A percentile compares a stretch with the other conserved stretches of the same genome.
These are phyloP conservation scores for Triticum turgidum DNA, from an alignment of 176 grass and related monocot species.

Conservation along the genomic window DNA sequence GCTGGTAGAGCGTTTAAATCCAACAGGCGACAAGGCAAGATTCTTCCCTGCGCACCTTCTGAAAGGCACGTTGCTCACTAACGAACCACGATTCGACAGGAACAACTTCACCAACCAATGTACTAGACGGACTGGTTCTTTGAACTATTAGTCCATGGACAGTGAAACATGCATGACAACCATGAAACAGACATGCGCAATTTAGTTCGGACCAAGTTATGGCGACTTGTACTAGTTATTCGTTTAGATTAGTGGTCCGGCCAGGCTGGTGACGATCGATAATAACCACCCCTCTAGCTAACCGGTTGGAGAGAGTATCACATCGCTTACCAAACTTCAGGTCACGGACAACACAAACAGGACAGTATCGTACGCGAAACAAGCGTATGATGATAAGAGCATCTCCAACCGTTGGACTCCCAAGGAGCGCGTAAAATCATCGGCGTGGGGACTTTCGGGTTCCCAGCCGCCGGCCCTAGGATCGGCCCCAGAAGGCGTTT, in stretches of 20 bases:
- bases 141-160: neutral
- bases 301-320: constrained; percentile 5
- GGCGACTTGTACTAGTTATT: neutral
- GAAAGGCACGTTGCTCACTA: neutral
- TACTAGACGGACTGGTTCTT: neutral
- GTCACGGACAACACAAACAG: neutral
- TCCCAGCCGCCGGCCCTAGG: too few relatives aligned
- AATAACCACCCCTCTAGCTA: neutral
- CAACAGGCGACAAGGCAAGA: neutral
- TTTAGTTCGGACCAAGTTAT: too few relatives aligned
- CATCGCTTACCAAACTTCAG: constrained; percentile 40
- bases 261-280: neutral
- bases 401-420: too few relatives aligned
- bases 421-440: too few relatives aligned
- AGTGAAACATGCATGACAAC: neutral
- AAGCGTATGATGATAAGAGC: neutral
- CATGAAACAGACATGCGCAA: neutral
- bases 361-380: neutral
- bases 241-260: neutral
- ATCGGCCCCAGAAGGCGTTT: too few relatives aligned
- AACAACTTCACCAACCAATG: neutral
- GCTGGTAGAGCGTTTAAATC: neutral
- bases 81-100: neutral
- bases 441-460: too few relatives aligned
- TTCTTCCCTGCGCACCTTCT: neutral